phyloP scores from a whole-genome alignment of 106 monocot genomes.

The Apostasia shenzhenica region DNA sequence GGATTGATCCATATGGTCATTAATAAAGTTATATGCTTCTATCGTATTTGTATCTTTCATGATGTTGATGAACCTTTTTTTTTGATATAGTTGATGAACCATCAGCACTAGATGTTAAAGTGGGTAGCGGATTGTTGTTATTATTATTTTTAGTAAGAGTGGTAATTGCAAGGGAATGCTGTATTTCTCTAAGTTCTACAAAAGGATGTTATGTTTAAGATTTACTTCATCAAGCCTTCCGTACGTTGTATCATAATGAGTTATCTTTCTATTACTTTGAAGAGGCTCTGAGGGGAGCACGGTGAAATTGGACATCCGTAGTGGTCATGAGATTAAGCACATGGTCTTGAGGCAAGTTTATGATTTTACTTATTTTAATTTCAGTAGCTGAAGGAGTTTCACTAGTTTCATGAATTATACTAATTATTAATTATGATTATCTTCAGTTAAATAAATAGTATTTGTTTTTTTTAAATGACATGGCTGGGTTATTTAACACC shows the following conservation, averaged over 20 bases:
- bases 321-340: conserved; percentile 51
- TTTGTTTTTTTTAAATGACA: not conserved
- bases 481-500: not conserved
- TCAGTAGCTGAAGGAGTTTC: not conserved
- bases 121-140: too few species aligned
- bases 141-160: too few species aligned
- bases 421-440: not conserved
- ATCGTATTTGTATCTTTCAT: too few species aligned
- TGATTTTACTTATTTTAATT: not conserved
- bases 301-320: conserved; percentile 66
- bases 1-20: too few species aligned
- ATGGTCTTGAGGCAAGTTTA: conserved; percentile 60
- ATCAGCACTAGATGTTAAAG: too few species aligned
- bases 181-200: not conserved
- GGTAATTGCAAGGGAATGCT: too few species aligned
- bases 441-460: not conserved
- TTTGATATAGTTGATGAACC: too few species aligned
- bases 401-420: not conserved
- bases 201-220: not conserved
- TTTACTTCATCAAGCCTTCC: not conserved
- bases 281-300: conserved; percentile 91
- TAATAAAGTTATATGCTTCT: too few species aligned
- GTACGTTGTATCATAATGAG: too few species aligned
- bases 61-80: too few species aligned
- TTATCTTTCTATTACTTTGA: not conserved